Evolutionary conservation across 495 filamentous ascomycete genomes (phyloP).

Genomic region (Aspergillus kassunensis): DNA sequence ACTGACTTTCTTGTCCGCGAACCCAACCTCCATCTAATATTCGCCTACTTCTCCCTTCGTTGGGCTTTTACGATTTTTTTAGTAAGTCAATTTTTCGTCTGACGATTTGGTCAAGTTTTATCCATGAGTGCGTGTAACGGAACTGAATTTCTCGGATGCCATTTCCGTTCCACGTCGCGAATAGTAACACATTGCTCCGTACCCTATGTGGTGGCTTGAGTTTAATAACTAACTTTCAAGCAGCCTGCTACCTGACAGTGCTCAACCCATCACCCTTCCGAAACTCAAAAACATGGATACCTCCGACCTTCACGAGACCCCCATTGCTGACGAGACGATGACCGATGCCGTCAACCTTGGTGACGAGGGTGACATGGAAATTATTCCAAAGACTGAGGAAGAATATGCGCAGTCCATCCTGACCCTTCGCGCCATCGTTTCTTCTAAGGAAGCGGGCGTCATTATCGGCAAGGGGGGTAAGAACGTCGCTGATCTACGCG

Average conservation of each 20-base stretch:
- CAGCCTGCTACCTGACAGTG: not conserved
- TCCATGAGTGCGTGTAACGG: not conserved
- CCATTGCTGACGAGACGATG: slow-evolving; percentile 41
- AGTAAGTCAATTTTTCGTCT: not conserved
- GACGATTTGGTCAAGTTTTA: not conserved
- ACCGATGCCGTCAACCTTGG: slow-evolving; percentile 46
- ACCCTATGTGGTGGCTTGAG: not conserved
- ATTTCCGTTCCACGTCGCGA: not conserved
- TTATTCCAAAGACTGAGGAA: slow-evolving; percentile 81
- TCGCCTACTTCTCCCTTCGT: not conserved
- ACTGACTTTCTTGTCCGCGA: not conserved
- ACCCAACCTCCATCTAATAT: not conserved
- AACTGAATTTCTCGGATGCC: slow-evolving; percentile 1
- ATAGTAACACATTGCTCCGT: not conserved
- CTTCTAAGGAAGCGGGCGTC: slow-evolving; percentile 95
- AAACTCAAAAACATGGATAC: slow-evolving; percentile 40
- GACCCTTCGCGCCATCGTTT: slow-evolving; percentile 94
- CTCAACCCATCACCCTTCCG: not conserved
- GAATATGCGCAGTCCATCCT: slow-evolving; percentile 89
- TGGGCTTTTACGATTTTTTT: not conserved
- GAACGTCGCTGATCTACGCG: slow-evolving; percentile 94
- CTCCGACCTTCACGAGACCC: slow-evolving; percentile 45
- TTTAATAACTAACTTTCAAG: not conserved
- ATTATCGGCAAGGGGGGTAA: slow-evolving; percentile 98
- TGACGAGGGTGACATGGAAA: slow-evolving; percentile 63